Evolutionary conservation across 805 yeast genomes (phyloP), one percentile per base, ranked within the genome.

Genomic region (Pichia thaimueangensis): DNA sequence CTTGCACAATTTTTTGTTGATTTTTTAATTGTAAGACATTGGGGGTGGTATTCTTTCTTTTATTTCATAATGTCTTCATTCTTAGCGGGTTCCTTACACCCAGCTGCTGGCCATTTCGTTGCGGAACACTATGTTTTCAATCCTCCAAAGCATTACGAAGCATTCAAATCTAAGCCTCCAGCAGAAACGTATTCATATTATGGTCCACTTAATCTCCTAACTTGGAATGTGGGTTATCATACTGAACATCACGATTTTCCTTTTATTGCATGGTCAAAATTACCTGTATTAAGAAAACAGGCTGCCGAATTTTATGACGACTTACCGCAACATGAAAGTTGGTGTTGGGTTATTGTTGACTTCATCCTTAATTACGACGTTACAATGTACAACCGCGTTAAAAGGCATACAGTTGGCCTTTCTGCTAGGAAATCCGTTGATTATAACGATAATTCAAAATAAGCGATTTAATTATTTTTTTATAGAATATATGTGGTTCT

Each of bases 181-280:
- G 65, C 76, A 8, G 97, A 88, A 58, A 88, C 97, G 0, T 88
- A 80, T 57, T 83, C 94, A 7, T 88, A 88, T 64, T 88, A 88
- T 55, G 97, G 97, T 0, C 64, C 76, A 21, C 69, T 88, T 51
- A 88, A 88, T 57, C 45, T 71, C 30, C 64, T 89, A 49, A 86
- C 93, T 1, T 88, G 95, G 91, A 88, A 88, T 54, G 96, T 87
- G 8, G 97, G 97, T 2, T 78, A 86, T 58, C 97, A 88, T 62
- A 87, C 85, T 55, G 97, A 88, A 62, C 97, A 88, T 62, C 97
- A 88, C 58, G 97, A 88, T 64, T 88, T 88, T 70, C 97, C 97
- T 1, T 88, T 80, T 59, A 74, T 88, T 53, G 91, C 96, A 1
- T 88, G 97, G 97, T 74, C 93, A 0, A 76, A 78, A 48, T 66